These are phyloP conservation scores for Jackrogersella minutella DNA, from an alignment of 495 filamentous ascomycete species.

Conservation along the genomic window DNA sequence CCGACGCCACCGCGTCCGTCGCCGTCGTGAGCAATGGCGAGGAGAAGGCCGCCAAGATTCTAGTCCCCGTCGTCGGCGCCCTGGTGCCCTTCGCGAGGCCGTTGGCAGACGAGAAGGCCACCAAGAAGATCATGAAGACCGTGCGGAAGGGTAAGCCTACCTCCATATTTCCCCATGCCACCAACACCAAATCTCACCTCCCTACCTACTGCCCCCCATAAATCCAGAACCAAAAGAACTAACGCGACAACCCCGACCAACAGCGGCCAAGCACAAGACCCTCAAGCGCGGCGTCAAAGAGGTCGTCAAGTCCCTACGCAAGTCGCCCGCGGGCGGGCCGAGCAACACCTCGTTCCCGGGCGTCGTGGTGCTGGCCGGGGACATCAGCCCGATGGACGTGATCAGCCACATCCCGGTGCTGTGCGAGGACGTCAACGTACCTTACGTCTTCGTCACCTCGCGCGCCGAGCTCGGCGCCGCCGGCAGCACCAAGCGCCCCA, in stretches of 20 bases:
- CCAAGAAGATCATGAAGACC: constrained; percentile 91
- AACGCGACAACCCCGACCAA: constrained; percentile 25
- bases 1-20: constrained; percentile 41
- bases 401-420: constrained; percentile 96
- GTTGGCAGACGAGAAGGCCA: constrained; percentile 85
- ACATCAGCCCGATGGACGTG: constrained; percentile 97
- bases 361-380: constrained; percentile 90
- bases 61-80: constrained; percentile 66
- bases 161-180: no score
- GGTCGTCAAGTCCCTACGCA: constrained; percentile 95
- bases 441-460: constrained; percentile 89
- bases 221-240: not conserved
- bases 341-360: constrained; percentile 64
- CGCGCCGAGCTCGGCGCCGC: constrained; percentile 91
- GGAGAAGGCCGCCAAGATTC: constrained; percentile 57
- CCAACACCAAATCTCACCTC: not conserved
- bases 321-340: constrained; percentile 71
- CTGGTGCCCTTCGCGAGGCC: constrained; percentile 94
- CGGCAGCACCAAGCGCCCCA: constrained; percentile 91
- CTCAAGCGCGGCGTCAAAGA: constrained; percentile 98
- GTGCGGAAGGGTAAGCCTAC: constrained; percentile 86
- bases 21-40: constrained; percentile 52
- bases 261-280: constrained; percentile 89
- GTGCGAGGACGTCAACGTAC: constrained; percentile 95
- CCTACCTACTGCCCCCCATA: not conserved